These are phyloP conservation scores for Penicillium arizonense DNA, from an alignment of 495 filamentous ascomycete genomes.

Conservation along the genomic window DNA sequence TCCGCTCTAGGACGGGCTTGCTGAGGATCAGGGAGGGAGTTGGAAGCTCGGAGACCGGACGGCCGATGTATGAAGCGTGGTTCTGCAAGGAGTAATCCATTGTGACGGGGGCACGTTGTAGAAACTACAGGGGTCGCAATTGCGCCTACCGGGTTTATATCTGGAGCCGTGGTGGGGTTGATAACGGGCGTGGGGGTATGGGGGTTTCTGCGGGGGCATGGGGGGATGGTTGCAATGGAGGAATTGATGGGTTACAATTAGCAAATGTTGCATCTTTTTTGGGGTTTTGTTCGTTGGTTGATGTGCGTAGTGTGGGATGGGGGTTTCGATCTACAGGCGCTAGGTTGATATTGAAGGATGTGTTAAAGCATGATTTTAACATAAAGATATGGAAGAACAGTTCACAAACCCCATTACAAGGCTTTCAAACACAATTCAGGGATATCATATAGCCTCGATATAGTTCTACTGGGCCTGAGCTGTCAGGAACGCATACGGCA, in stretches of 20 bases:
- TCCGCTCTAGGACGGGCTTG: constrained; percentile 29
- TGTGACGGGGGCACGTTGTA: background rate
- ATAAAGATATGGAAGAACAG: too few relatives aligned
- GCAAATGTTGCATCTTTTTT: background rate
- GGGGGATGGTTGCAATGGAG: background rate
- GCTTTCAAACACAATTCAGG: too few relatives aligned
- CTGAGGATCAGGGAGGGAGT: constrained; percentile 32
- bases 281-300: too few relatives aligned
- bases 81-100: constrained; percentile 30
- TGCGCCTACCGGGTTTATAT: background rate
- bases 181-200: constrained; percentile 4
- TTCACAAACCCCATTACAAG: too few relatives aligned
- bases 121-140: background rate
- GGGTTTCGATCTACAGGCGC: too few relatives aligned
- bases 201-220: background rate
- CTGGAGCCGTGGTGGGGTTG: constrained; percentile 3
- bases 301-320: too few relatives aligned
- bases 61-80: constrained; percentile 29
- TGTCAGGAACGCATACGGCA: too few relatives aligned
- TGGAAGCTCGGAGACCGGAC: constrained; percentile 24
- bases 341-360: too few relatives aligned
- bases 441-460: too few relatives aligned
- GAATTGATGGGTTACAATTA: background rate
- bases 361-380: too few relatives aligned
- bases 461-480: too few relatives aligned